Percentiles rank a stretch among this genome's conserved stretches.
phyloP scores from a whole-genome alignment of 1,139 yeast genomes.

The Saccharomyces hybrid region DNA sequence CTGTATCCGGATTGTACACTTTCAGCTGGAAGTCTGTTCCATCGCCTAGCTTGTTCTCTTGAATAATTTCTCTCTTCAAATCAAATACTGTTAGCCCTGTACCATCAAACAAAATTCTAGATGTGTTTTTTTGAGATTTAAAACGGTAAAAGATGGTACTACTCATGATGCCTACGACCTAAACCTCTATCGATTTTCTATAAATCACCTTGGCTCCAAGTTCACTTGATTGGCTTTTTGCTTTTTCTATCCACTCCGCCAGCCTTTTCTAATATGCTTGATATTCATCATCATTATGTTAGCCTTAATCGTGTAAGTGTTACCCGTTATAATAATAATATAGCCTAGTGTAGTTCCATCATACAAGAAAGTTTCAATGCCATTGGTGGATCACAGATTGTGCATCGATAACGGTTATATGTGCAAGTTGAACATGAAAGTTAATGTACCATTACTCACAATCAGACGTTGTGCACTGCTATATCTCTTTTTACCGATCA shows the following conservation, averaged over 20 bases:
- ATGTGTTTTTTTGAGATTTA: slow-evolving; percentile 72
- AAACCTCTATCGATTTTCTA: neutral
- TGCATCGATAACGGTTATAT: neutral
- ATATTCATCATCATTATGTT: neutral
- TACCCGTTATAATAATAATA: neutral
- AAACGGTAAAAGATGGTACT: slow-evolving; percentile 85
- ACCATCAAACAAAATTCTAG: slow-evolving; percentile 85
- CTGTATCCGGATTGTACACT: slow-evolving; percentile 69
- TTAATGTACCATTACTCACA: neutral
- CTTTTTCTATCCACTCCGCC: neutral
- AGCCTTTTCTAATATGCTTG: neutral
- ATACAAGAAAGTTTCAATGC: neutral
- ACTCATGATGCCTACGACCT: slow-evolving; percentile 47
- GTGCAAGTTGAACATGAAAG: neutral
- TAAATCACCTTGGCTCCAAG: neutral
- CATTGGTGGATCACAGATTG: neutral
- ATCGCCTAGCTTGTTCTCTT: slow-evolving; percentile 71
- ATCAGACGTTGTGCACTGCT: neutral
- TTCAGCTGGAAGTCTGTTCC: slow-evolving; percentile 78
- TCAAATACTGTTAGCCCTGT: slow-evolving; percentile 94
- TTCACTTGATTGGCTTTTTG: neutral
- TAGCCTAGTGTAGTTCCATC: neutral
- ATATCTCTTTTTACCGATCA: neutral
- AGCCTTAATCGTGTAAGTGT: neutral
- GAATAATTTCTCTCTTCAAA: slow-evolving; percentile 79